These are phyloP conservation scores for Mycena rebaudengoi DNA, from an alignment of 768 basidiomycete genomes.

Conservation along the genomic window DNA sequence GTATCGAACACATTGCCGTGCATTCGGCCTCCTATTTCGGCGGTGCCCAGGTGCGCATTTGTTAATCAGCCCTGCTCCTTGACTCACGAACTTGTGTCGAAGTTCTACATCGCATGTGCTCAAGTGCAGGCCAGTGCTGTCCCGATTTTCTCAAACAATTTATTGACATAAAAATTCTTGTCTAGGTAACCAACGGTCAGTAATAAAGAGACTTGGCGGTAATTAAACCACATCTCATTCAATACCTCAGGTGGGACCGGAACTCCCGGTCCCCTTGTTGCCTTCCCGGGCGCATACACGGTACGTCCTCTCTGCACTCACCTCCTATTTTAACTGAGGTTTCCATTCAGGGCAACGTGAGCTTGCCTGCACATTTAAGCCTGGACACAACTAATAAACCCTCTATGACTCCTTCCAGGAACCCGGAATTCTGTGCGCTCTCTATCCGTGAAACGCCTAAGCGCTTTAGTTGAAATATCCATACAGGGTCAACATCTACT, in stretches of 20 bases:
- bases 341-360: slow-evolving; percentile 26
- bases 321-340: neutral
- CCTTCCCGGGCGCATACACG: slow-evolving; percentile 47
- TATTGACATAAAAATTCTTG: neutral
- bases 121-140: slow-evolving; percentile 39
- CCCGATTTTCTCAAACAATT: neutral
- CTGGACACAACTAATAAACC: neutral
- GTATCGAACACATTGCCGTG: slow-evolving; percentile 24
- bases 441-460: neutral
- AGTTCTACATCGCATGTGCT: slow-evolving; percentile 33
- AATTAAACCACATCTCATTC: neutral
- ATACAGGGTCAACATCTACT: slow-evolving; percentile 29
- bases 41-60: slow-evolving; percentile 11
- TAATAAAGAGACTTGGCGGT: too few relatives aligned
- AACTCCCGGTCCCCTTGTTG: slow-evolving; percentile 42
- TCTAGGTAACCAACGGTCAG: slow-evolving; percentile 10
- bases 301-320: neutral
- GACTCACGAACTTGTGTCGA: too few relatives aligned
- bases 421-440: slow-evolving; percentile 20
- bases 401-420: slow-evolving; percentile 7
- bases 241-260: slow-evolving; percentile 39
- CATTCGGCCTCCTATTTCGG: slow-evolving; percentile 15
- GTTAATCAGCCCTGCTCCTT: neutral
- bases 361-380: neutral
- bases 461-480: neutral